Base-by-base conservation (phyloP, 371 early-diverging fungal species). In the Mucor sp. region DNA sequence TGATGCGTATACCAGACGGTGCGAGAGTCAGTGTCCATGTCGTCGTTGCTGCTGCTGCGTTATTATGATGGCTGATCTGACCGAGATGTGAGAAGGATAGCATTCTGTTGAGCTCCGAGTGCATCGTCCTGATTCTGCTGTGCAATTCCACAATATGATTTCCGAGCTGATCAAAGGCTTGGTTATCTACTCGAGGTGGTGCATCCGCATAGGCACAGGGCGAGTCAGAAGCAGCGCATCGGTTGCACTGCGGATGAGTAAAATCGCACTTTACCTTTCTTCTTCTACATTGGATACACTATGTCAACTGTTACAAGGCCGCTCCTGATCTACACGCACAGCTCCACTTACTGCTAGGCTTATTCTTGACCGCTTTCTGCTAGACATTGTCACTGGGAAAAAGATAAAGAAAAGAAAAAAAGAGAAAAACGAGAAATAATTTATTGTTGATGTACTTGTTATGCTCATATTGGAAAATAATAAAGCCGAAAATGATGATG, bases 261-360 rank as follows among this genome's bases (percentile, higher is more conserved):
- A 83, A 83, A 67, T 87, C 86, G 67, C 88, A 87, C 58, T 87
- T 87, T 47, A 87, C 84, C 67, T 86, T 87, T 57, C 86, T 86
- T 74, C 86, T 85, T 58, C 85, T 78, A 73, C 87, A 87, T 12
- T 78, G 79, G 66, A 79, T 77, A 59, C 82, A 82, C 82, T 82
- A 35, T n/a, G 17, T 50, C 23, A 53, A 33, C 4, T 14, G 14
- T 53, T 53, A 53, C 30, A 30, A 53, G 11, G 19, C 12, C 23
- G 23, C 4, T 2, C 25, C 12, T 27, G 15, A 25, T 3, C 14
- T 11, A 25, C 6, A 23, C 4, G 11, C 5, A 53, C 19, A 44
- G 17, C 7, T 44, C 6, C 3, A 6, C 73, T 74, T 75, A 79
- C 79, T 28, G 79, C 79, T 62, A 75, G 65, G 64, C 76, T 79